Base-by-base conservation (phyloP, 768 basidiomycete species). In the Collybia sp. region DNA sequence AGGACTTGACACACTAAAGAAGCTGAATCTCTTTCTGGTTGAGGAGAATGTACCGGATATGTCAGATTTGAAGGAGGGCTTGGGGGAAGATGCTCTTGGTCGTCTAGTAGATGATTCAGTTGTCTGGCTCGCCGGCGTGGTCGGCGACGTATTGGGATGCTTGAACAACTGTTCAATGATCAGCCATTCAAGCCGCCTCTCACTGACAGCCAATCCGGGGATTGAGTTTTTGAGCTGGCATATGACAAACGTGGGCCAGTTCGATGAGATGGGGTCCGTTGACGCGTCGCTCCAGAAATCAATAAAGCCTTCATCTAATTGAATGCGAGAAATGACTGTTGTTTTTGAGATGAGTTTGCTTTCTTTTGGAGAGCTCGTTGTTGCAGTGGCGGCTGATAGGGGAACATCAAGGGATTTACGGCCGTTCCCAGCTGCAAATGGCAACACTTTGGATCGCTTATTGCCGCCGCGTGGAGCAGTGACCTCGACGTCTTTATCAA, bases 241-340 rank as follows among this genome's bases (percentile, higher is more conserved):
- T 12, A 90, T 59, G 34, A 85, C 75, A 52, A 89, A 87, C 4
- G 72, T 65, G 11, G 86, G 87, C 86, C 83, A 88, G 36, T 66
- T 61, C 1, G 71, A 60, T 0, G 83, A 68, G 47, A 88, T 74
- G 13, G 85, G 79, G 55, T 91, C 88, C 12, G 82, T 65, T 30
- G 89, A 58, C 1, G 85, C 76, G 55, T 91, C 88, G 42, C 72
- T 76, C 86, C 87, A 90, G 58, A 88, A 88, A 60, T 91, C 88
- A 44, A 89, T 65, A 59, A 91, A 90, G 1, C 87, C 85, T 55
- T 90, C 88, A 55, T 91, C 88, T 10, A 91, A 57, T 49, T 80
- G 73, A n/a, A 82, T 64, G 31, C 78, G 52, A 12, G 70, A 64
- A 10, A 83, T 61, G 8, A 64, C 60, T 0, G 72, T 71, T 16